A percentile compares a stretch with the other conserved stretches of the same genome.
Conservation (phyloP, 23 red algal species). For the Gracilaria caudata region DNA sequence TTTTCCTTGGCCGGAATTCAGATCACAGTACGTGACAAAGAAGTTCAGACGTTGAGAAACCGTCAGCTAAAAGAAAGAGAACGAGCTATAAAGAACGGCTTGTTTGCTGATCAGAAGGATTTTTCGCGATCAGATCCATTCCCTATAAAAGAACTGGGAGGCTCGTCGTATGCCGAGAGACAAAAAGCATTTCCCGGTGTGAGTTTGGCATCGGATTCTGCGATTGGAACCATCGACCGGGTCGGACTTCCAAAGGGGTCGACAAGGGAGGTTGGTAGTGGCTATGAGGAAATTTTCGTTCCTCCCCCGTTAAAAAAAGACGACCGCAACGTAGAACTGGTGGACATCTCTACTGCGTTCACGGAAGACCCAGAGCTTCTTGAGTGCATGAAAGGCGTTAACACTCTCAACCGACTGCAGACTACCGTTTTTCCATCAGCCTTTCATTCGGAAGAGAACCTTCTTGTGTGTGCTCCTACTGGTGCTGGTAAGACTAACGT, state of each 20-base stretch:
- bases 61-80: slow-evolving; percentile 45
- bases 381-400: slow-evolving; percentile 64
- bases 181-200: slow-evolving; percentile 60
- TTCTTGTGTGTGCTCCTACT: slow-evolving; percentile 96
- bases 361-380: slow-evolving; percentile 51
- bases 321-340: slow-evolving; percentile 1
- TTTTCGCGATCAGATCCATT: slow-evolving; percentile 6
- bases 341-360: slow-evolving; percentile 49
- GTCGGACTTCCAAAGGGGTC: slow-evolving; percentile 67
- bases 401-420: slow-evolving; percentile 85
- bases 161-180: slow-evolving; percentile 47
- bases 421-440: slow-evolving; percentile 76
- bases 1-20: slow-evolving; percentile 25
- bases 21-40: slow-evolving; percentile 45
- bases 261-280: slow-evolving; percentile 59
- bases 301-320: slow-evolving; percentile 57
- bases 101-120: neutral
- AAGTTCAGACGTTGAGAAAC: slow-evolving; percentile 12
- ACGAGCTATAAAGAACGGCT: slow-evolving; percentile 29
- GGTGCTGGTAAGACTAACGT: slow-evolving; percentile 99
- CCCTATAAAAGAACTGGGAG: slow-evolving; percentile 14
- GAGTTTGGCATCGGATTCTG: slow-evolving; percentile 34
- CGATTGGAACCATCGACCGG: slow-evolving; percentile 66
- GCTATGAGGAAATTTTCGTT: slow-evolving; percentile 80
- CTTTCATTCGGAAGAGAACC: slow-evolving; percentile 85